These are phyloP conservation scores for Astrothelium subdiscretum DNA, from an alignment of 495 filamentous ascomycete species.

Conservation along the genomic window DNA sequence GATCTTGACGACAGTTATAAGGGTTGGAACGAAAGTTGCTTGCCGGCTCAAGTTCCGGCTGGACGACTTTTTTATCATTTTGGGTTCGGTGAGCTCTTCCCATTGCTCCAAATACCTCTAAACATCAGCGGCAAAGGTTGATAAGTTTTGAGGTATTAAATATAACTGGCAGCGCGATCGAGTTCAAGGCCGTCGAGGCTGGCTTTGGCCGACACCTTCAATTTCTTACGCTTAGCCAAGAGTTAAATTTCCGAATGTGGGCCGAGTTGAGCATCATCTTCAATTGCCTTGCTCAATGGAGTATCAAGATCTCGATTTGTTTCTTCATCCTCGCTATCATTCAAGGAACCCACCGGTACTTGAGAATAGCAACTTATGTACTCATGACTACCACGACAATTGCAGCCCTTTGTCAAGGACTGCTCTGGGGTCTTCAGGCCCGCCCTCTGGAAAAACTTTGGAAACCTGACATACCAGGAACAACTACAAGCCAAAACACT, in stretches of 20 bases:
- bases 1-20: neutral
- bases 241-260: neutral
- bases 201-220: neutral
- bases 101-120: neutral
- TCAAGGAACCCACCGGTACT: neutral
- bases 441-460: conserved; percentile 5
- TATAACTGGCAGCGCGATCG: neutral
- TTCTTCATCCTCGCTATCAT: conserved; percentile 2
- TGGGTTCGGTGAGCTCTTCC: neutral
- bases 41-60: neutral
- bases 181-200: neutral
- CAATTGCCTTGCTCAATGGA: neutral
- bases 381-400: conserved; percentile 2
- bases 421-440: conserved; percentile 6
- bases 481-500: neutral
- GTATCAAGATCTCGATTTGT: neutral
- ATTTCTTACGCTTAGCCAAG: neutral
- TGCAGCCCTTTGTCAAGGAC: neutral
- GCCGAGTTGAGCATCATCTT: neutral
- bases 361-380: neutral
- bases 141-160: neutral
- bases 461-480: neutral
- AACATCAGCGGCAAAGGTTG: neutral
- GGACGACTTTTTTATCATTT: neutral
- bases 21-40: neutral